Evolutionary conservation across 441 rosid species (phyloP), one percentile per base, ranked within the genome.

Genomic region (Arabidopsis hybrid): DNA sequence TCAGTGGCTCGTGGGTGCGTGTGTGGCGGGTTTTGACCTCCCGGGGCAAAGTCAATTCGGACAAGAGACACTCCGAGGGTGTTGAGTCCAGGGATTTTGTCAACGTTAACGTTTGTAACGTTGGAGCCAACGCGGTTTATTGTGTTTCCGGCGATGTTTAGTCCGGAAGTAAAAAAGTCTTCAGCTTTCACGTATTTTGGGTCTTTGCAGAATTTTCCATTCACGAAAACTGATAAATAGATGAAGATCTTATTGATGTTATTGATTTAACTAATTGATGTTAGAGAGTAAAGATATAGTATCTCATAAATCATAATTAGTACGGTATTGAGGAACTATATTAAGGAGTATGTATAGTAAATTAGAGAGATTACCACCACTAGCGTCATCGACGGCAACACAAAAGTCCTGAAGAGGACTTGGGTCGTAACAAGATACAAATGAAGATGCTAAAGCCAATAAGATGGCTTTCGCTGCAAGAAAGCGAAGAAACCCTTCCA

Each of bases 191-290:
- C 85, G 11, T 57, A 72, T 43, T 74, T 78, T 10, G 91, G 93
- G 55, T 86, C 83, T 80, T 80, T 84, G 83, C 91, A 87, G 67
- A 87, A 82, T 65, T 84, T 87, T 4, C 89, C 91, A 61, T 87
- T 87, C 49, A 89, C 83, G 65, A 79, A 83, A 63, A 84, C 91
- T 85, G 80, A 75, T 45, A 58, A 53, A 43, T 36, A 51, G 9
- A 14, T 46, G 8, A 38, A 16, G 40, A 61, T n/a, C 16, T 36
- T 49, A 60, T 35, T 8, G 18, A 59, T 47, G 38, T 43, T 56
- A 42, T 45, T 21, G 26, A 21, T 21, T 21, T 21, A 21, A 21
- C 26, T 21, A 21, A 21, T 21, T 21, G 26, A 21, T 21, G 26
- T 21, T 21, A 21, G 26, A 21, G 26, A 21, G 26, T 21, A 21